These are phyloP conservation scores for Fusarium subtropicale DNA, from an alignment of 2,329 filamentous ascomycete species.

Conservation along the genomic window DNA sequence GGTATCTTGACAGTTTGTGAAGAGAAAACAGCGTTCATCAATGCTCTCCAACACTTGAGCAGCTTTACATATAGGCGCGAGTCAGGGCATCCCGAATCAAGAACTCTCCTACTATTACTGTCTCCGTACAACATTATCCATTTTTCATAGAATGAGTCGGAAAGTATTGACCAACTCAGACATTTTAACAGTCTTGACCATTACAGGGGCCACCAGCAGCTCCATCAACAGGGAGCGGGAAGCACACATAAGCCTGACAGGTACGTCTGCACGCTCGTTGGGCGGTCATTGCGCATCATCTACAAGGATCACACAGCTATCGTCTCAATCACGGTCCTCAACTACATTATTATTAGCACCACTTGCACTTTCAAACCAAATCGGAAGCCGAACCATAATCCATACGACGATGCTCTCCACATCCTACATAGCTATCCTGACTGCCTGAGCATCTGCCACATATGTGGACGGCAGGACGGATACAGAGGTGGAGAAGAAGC, in stretches of 20 bases:
- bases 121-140: constrained; percentile 14
- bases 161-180: constrained; percentile 15
- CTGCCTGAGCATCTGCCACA: background rate
- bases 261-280: constrained; percentile 36
- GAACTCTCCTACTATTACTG: background rate
- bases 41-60: background rate
- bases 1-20: background rate
- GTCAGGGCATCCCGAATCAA: background rate
- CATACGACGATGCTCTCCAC: background rate
- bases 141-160: constrained; percentile 10
- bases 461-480: background rate
- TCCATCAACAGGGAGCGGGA: constrained; percentile 47
- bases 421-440: background rate
- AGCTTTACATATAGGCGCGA: constrained; percentile 1
- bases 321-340: constrained; percentile 28
- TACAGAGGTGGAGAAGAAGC: background rate
- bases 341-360: background rate
- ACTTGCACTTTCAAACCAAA: constrained; percentile 11
- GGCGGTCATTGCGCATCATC: constrained; percentile 29
- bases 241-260: constrained; percentile 43
- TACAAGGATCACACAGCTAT: constrained; percentile 41
- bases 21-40: background rate
- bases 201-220: constrained; percentile 26
- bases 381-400: constrained; percentile 15
- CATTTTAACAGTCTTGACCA: constrained; percentile 13